These are phyloP conservation scores for Phoma sp. DNA, from an alignment of 2,329 filamentous ascomycete genomes.

Conservation along the genomic window DNA sequence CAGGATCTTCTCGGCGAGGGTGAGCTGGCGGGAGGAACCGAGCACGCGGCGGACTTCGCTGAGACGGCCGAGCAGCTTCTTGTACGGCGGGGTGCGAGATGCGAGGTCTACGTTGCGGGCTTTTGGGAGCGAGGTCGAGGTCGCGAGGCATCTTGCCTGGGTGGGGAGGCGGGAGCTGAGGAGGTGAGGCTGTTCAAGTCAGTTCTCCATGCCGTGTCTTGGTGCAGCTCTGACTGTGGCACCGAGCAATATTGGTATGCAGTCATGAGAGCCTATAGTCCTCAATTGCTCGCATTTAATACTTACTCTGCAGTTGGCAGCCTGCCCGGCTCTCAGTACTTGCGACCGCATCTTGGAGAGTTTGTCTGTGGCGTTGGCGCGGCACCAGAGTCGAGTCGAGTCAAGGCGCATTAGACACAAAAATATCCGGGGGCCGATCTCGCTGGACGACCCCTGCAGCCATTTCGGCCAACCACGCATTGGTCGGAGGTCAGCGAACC, in stretches of 20 bases:
- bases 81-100: conserved; percentile 76
- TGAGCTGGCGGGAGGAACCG: conserved; percentile 68
- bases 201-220: conserved; percentile 6
- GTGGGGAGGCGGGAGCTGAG: conserved; percentile 23
- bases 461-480: conserved; percentile 32
- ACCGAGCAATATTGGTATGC: neutral
- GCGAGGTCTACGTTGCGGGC: conserved; percentile 49
- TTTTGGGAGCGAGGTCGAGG: conserved; percentile 34
- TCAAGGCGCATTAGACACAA: conserved; percentile 26
- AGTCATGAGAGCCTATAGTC: neutral
- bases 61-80: conserved; percentile 79
- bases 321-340: conserved; percentile 39
- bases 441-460: conserved; percentile 26
- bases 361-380: conserved; percentile 26
- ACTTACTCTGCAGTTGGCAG: conserved; percentile 44
- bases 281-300: conserved; percentile 3
- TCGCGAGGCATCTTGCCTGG: conserved; percentile 42
- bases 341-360: conserved; percentile 43
- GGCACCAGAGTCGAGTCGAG: conserved; percentile 16
- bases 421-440: conserved; percentile 27
- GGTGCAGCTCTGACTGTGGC: neutral
- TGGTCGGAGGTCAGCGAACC: conserved; percentile 23
- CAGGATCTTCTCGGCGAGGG: conserved; percentile 95
- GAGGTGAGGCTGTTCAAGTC: conserved; percentile 33
- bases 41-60: conserved; percentile 77